Base-by-base conservation (phyloP, 2,329 filamentous ascomycete species). In the Juglanconis oblonga region DNA sequence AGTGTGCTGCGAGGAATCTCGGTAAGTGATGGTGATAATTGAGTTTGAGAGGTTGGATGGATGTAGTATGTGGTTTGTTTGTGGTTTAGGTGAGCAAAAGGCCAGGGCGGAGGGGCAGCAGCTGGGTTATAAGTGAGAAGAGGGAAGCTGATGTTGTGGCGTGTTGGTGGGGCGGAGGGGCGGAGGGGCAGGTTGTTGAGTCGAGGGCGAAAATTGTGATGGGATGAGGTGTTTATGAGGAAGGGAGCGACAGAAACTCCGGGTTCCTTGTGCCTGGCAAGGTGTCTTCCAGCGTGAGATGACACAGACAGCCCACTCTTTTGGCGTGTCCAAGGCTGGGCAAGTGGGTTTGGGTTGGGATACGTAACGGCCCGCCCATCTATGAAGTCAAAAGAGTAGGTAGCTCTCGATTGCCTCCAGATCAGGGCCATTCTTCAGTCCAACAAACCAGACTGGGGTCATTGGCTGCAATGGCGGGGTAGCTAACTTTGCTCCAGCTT, bases 221-320 rank as follows among this genome's bases (percentile, higher is more conserved):
- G 47, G 35, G 58, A 52, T 62, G 59, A 59, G 60, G 57, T 62
- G 57, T 59, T 62, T 59, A 42, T 55, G 9, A 11, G 9, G 59
- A 57, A 56, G 57, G 38, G 52, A 62, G 61, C 61, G 61, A 62
- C 49, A 60, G 55, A 62, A 57, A 60, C 61, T 62, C 61, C 61
- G 58, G 52, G 40, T 44, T 6, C 56, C 56, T 45, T 55, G 53
- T n/a, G 17, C 53, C 24, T 47, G 44, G 44, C 36, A 29, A n/a
- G 35, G 10, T 40, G 33, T 31, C 29, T 29, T 45, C 10, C 33
- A 40, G 29, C 14, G 49, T 49, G 50, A 10, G 53, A 53, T 58
- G 56, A 58, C 56, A 53, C 56, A 58, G 50, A n/a, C 40, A 58
- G 51, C 29, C 56, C 56, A 54, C 53, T 49, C 13, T 36, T 33